Percentiles rank a stretch among this genome's conserved stretches.
Evolutionary conservation across 768 basidiomycete species (phyloP).

Genomic region (Leccinum rimulosum): DNA sequence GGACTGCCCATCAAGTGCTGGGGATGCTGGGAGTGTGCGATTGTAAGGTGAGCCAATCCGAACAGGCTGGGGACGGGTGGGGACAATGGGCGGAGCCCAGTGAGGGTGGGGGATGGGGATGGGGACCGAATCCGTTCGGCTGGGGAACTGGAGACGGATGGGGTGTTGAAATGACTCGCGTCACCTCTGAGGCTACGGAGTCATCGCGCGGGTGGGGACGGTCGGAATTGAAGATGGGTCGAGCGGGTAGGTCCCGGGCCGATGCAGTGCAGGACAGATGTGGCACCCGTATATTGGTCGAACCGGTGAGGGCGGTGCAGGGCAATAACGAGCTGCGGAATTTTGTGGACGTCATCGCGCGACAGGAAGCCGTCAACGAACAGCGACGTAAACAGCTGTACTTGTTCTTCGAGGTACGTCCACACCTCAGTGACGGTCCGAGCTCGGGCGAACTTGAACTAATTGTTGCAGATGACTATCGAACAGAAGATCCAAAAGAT

Average conservation of each 20-base stretch:
- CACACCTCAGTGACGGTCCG: not conserved
- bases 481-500: conserved; percentile 54
- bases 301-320: conserved; percentile 1
- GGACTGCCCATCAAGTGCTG: conserved; percentile 28
- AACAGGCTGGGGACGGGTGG: conserved; percentile 1
- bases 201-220: conserved; percentile 20
- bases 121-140: not conserved
- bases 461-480: conserved; percentile 47
- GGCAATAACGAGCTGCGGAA: conserved; percentile 19
- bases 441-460: not conserved
- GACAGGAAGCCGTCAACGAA: conserved; percentile 36
- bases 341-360: conserved; percentile 49
- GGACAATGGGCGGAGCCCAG: not conserved
- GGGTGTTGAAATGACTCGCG: conserved; percentile 6
- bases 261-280: conserved; percentile 5
- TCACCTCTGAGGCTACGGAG: conserved; percentile 22
- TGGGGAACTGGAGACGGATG: conserved; percentile 16
- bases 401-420: conserved; percentile 46
- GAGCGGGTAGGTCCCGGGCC: not conserved
- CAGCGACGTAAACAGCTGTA: conserved; percentile 47
- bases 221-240: not conserved
- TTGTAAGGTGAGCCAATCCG: conserved; percentile 10
- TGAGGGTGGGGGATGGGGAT: conserved; percentile 12
- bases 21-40: conserved; percentile 24
- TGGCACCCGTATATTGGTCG: not conserved